phyloP scores from a whole-genome alignment of 345 rosid species.

The Melaleuca quinquenervia region DNA sequence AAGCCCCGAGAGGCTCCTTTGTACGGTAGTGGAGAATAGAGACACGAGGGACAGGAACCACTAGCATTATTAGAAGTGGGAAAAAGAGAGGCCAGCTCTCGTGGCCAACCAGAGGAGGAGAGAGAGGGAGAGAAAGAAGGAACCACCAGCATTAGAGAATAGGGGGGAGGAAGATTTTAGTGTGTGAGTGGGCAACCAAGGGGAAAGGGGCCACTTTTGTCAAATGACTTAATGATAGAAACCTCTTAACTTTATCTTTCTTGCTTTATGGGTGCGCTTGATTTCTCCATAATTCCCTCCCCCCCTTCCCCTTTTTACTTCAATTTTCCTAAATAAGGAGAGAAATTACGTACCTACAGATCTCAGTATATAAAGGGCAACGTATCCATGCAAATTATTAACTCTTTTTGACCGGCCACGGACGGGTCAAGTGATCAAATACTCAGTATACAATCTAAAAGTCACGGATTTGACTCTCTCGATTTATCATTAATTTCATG shows the following conservation, averaged over 20 bases:
- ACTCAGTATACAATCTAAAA: rapidly evolving
- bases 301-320: neutral
- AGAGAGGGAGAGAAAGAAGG: neutral
- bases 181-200: slow-evolving; percentile 26
- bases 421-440: neutral
- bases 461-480: neutral
- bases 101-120: slow-evolving; percentile 2
- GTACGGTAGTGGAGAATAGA: slow-evolving; percentile 1
- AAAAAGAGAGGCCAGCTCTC: neutral
- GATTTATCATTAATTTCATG: rapidly evolving
- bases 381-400: neutral
- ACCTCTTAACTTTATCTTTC: slow-evolving; percentile 14
- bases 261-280: neutral
- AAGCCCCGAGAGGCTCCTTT: neutral
- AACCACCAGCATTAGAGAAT: slow-evolving; percentile 26
- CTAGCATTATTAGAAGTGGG: slow-evolving; percentile 1
- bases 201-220: neutral
- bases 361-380: neutral
- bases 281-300: neutral
- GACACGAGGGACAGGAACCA: slow-evolving; percentile 5
- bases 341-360: neutral
- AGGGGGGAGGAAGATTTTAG: neutral
- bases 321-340: neutral
- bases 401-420: neutral
- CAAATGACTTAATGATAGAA: slow-evolving; percentile 40